A percentile compares a stretch with the other conserved stretches of the same genome.
Conservation (phyloP, 192 early-diverging fungal species). For the Chytriomyces hyalinus region DNA sequence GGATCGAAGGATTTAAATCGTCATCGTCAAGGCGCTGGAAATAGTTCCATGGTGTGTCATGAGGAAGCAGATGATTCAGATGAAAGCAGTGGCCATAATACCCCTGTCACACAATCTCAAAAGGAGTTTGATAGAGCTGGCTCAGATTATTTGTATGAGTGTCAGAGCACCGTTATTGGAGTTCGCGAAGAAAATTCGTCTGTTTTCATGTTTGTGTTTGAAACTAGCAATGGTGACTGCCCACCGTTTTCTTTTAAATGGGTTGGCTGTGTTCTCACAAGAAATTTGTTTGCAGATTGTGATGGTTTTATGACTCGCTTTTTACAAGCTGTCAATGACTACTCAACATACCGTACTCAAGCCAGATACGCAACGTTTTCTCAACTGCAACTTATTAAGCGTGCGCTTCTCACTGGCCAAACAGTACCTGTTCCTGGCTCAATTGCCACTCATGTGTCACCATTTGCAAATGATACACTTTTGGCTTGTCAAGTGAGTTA, state of each 20-base stretch:
- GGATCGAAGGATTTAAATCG: neutral
- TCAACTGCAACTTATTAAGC: conserved; percentile 5
- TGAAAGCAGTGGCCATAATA: neutral
- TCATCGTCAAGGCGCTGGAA: neutral
- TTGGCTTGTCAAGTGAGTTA: neutral
- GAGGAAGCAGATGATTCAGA: neutral
- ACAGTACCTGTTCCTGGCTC: conserved; percentile 4
- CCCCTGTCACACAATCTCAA: neutral
- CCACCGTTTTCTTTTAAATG: neutral
- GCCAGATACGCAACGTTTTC: neutral
- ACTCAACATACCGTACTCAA: conserved; percentile 1
- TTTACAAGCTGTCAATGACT: neutral
- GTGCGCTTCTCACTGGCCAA: conserved; percentile 27
- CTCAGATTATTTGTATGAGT: conserved; percentile 30
- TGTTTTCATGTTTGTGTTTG: conserved; percentile 12
- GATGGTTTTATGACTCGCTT: neutral
- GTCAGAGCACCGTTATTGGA: conserved; percentile 16
- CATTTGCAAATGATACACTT: neutral
- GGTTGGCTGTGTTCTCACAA: neutral
- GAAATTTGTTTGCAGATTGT: conserved; percentile 1
- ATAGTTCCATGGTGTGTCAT: neutral
- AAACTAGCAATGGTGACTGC: neutral
- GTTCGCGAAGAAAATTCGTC: conserved; percentile 3
- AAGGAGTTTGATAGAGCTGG: neutral
- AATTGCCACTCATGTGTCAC: neutral